These are phyloP conservation scores for Fragaria iinumae DNA, from an alignment of 306 rosid species.

Conservation along the genomic window DNA sequence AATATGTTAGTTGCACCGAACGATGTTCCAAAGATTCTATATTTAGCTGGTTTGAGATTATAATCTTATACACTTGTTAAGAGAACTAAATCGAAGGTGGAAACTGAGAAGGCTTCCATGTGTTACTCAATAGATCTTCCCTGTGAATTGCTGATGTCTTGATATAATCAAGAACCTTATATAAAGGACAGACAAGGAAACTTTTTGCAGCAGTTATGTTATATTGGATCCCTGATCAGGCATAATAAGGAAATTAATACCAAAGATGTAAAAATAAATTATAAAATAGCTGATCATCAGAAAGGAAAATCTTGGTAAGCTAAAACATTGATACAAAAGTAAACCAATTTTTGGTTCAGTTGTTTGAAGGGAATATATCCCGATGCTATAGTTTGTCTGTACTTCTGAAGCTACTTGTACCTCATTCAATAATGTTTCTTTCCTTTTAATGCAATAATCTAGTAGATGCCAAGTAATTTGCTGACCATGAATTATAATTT, in stretches of 20 bases:
- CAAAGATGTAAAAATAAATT: neutral
- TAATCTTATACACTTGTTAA: neutral
- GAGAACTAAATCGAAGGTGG: neutral
- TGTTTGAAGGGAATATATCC: neutral
- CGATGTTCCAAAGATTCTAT: neutral
- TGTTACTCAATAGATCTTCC: neutral
- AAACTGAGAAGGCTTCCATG: neutral
- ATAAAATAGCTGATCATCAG: neutral
- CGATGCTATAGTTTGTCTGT: neutral
- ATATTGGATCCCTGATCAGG: neutral
- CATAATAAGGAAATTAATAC: neutral
- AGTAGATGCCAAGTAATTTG: conserved; percentile 11
- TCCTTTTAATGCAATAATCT: neutral
- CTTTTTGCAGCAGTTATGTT: neutral
- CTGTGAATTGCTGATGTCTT: neutral
- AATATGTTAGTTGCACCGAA: neutral
- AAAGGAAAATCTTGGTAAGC: neutral
- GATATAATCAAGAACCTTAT: neutral
- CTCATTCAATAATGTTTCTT: neutral
- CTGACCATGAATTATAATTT: conserved; percentile 2
- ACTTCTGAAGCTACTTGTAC: neutral
- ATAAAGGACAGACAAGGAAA: neutral
- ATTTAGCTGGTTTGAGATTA: neutral
- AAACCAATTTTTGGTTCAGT: neutral
- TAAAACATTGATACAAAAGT: neutral